Evolutionary conservation across 805 yeast genomes (phyloP).

Genomic region (Monosporozyma aerobia): DNA sequence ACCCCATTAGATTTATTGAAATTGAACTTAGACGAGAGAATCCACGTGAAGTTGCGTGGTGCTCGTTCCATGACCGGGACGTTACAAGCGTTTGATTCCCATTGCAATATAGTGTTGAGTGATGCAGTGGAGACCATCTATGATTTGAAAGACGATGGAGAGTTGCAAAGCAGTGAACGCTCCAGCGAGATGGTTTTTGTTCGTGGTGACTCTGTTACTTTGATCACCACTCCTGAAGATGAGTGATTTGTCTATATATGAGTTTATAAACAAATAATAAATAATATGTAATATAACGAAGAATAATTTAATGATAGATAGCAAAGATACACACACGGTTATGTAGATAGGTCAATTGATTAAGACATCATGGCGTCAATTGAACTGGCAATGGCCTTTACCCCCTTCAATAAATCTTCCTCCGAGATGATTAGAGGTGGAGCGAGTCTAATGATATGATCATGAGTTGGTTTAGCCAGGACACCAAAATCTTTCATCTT

Average conservation of each 20-base stretch:
- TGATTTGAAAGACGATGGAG: conserved; percentile 40
- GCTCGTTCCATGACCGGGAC: conserved; percentile 87
- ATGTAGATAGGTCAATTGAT: neutral
- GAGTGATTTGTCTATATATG: conserved; percentile 3
- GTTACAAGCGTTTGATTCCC: conserved; percentile 90
- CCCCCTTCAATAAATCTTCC: conserved; percentile 77
- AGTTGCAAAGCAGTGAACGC: conserved; percentile 38
- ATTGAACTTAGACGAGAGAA: conserved; percentile 75
- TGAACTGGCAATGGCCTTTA: conserved; percentile 51
- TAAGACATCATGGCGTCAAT: neutral
- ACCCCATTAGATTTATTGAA: conserved; percentile 83
- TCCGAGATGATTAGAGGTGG: conserved; percentile 90
- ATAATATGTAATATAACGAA: neutral
- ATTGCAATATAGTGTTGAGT: conserved; percentile 90
- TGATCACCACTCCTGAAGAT: conserved; percentile 48
- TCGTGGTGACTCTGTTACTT: conserved; percentile 94
- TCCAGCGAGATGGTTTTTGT: conserved; percentile 84
- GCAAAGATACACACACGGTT: conserved; percentile 20
- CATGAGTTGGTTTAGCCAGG: conserved; percentile 94
- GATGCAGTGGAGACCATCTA: conserved; percentile 83
- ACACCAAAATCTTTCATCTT: conserved; percentile 83
- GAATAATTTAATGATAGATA: neutral
- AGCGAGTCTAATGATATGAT: conserved; percentile 88
- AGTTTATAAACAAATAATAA: neutral
- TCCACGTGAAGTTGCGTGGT: conserved; percentile 84